Evolutionary conservation across 2,329 filamentous ascomycete species (phyloP), one percentile per base, ranked within the genome.

Genomic region (Aureobasidium zeae): DNA sequence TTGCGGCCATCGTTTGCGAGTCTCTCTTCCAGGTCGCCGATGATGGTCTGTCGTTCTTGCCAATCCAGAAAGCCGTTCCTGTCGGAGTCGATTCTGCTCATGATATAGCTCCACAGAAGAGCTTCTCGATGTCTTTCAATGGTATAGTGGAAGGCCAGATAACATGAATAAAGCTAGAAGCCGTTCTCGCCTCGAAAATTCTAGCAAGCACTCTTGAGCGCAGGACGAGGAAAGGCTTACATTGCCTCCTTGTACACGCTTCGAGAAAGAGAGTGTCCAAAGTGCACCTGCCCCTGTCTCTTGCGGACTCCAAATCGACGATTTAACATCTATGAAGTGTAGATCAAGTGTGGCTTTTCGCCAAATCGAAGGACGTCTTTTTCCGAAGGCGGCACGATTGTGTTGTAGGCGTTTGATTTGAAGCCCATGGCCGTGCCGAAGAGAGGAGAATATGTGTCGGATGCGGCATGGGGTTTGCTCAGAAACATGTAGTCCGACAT

Each of bases 401-500:
- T 63, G 48, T 67, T 68, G 47, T 67, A 68, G 29, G 53, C 53
- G 34, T 68, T 67, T 10, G 55, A 46, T 45, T 68, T 68, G 56
- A 68, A 68, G 2, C 60, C 65, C 53, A 68, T 60, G 2, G 58
- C 62, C 2, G 60, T 59, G 0, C 65, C 65, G 41, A 68, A 68
- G 6, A 68, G 54, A 4, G 65, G 65, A 1, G 65, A 67, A 49
- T 65, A 67, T 21, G 67, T 56, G 48, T 68, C 65, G 10, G 65
- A 63, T 3, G 65, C 63, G 1, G 65, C 56, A 48, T 67, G 65
- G 1, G 56, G 55, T 52, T 60, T 63, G 2, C 65, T 64, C 5
- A 68, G 52, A 26, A 68, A 57, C 65, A 68, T 68, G 45, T 68
- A 65, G 46, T 68, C 65, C 0, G 65, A 68, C 16, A 68, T 5